Evolutionary conservation across 441 rosid genomes (phyloP).

Genomic region (Brassica hybrid): DNA sequence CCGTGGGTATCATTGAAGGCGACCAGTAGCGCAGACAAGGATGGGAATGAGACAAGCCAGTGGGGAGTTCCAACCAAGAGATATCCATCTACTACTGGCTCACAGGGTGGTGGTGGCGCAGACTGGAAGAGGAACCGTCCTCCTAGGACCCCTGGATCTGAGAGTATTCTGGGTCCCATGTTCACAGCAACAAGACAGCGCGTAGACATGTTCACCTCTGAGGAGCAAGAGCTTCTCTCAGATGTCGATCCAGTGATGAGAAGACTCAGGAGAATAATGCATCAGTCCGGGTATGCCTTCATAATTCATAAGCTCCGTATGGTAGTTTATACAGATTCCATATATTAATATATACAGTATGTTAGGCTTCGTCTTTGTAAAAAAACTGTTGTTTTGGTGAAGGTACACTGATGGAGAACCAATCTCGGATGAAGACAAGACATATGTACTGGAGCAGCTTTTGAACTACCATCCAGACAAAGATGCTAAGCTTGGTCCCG

Average conservation of each 20-base stretch:
- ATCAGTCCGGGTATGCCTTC: slow-evolving; percentile 58
- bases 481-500: slow-evolving; percentile 72
- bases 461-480: slow-evolving; percentile 81
- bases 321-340: background rate
- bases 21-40: slow-evolving; percentile 30
- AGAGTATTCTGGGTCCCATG: slow-evolving; percentile 46
- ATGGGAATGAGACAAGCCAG: slow-evolving; percentile 45
- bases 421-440: slow-evolving; percentile 66
- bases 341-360: background rate
- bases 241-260: slow-evolving; percentile 75
- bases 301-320: slow-evolving; percentile 14
- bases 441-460: slow-evolving; percentile 63
- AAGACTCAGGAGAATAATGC: slow-evolving; percentile 69
- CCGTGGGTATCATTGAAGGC: slow-evolving; percentile 44
- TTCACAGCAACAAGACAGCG: slow-evolving; percentile 71
- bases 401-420: slow-evolving; percentile 88
- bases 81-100: slow-evolving; percentile 48
- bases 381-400: slow-evolving; percentile 33
- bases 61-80: slow-evolving; percentile 57
- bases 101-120: slow-evolving; percentile 50
- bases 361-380: slow-evolving; percentile 15
- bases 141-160: slow-evolving; percentile 51
- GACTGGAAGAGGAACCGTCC: slow-evolving; percentile 70
- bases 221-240: slow-evolving; percentile 76
- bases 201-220: slow-evolving; percentile 79